Evolutionary conservation across 257 asterid genomes (phyloP), one percentile per base, ranked within the genome.

Genomic region (Nicotiana noctiflora): DNA sequence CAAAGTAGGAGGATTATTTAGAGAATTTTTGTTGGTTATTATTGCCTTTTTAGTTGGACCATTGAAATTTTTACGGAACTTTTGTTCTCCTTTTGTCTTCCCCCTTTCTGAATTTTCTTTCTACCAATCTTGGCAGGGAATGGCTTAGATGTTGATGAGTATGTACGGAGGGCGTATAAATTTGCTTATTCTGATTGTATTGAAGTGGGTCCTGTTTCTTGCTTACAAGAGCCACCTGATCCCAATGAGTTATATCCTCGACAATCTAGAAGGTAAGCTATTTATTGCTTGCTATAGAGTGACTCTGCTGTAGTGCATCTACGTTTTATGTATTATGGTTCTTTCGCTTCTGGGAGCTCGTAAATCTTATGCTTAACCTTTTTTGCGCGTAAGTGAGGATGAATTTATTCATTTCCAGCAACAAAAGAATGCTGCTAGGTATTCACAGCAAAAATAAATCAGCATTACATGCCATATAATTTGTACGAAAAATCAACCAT

Each of bases 221-320:
- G 97, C 92, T 91, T 92, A 83, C 96, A 91, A 23, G 99, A 96
- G 85, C 98, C 99, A 32, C 99, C 99, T 78, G 97, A 94, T 84
- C 99, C 99, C 72, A 92, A 92, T 81, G 98, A 92, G 86, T 89
- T 96, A 81, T 96, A 96, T 89, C 97, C 99, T 89, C 92, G 92
- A 80, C 96, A 96, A 83, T 92, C 98, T 78, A 89, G 92, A 84
- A 92, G 97, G 99, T 84, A 88, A 84, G 91, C 64, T 79, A 27
- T 63, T 25, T 34, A 64, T 46, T 56, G 60, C 78, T 46, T 49
- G 78, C 8, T 72, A 23, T 14, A 23, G 25, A 49, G 78, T 23
- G 40, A 13, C 49, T n/a, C 77, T 72, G 14, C 37, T 46, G 23
- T 46, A 72, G 49, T 72, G 57, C 15, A 46, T 31, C 77, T 21